Evolutionary conservation across 768 basidiomycete genomes (phyloP).

Genomic region (Boletus vermiculosoides): DNA sequence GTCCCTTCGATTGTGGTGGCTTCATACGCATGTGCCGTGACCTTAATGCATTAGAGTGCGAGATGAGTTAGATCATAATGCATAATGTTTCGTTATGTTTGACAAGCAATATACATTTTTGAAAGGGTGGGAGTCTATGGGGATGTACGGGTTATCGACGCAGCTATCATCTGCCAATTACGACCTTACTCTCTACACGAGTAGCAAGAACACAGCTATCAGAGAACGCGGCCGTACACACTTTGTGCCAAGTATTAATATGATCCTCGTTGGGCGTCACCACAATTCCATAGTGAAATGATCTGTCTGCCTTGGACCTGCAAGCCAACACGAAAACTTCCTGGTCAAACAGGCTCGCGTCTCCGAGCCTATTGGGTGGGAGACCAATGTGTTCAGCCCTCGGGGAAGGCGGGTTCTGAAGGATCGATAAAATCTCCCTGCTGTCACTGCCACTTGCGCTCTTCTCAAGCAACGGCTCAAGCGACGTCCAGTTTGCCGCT

Average conservation of each 20-base stretch:
- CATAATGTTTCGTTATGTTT: not conserved
- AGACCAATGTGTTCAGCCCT: not conserved
- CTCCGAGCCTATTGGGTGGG: slow-evolving; percentile 10
- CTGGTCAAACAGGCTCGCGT: slow-evolving; percentile 5
- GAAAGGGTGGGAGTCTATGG: not conserved
- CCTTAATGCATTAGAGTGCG: too few relatives aligned
- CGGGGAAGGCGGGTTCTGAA: not conserved
- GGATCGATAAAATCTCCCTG: not conserved
- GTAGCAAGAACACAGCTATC: not conserved
- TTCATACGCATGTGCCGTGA: too few relatives aligned
- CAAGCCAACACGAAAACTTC: slow-evolving; percentile 4
- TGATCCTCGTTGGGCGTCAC: slow-evolving; percentile 2
- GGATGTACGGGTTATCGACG: not conserved
- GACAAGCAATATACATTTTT: not conserved
- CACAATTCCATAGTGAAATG: slow-evolving; percentile 11
- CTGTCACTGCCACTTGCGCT: not conserved
- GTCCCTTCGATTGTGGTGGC: not conserved
- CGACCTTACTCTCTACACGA: not conserved
- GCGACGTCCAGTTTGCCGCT: not conserved
- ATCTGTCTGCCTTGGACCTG: slow-evolving; percentile 7
- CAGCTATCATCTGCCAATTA: slow-evolving; percentile 2
- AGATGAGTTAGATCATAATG: not conserved
- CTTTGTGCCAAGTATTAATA: slow-evolving; percentile 1
- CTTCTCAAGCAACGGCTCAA: not conserved
- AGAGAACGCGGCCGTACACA: slow-evolving; percentile 11